phyloP scores from a whole-genome alignment of 177 flowering plant genomes.

The Vitis hybrid region DNA sequence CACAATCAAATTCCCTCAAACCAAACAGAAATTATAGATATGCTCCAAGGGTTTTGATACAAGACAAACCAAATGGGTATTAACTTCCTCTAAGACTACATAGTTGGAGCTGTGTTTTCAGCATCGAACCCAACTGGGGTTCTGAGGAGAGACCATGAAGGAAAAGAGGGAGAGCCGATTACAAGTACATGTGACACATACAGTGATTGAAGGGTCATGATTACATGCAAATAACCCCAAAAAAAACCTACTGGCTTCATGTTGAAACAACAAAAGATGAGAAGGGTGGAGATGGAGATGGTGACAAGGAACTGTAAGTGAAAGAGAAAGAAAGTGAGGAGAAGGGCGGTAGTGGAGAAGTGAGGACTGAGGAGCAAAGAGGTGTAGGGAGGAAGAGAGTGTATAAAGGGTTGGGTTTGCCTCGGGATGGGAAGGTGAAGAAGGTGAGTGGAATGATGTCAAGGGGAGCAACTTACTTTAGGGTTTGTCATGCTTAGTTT shows the following conservation, averaged over 20 bases:
- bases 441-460: conserved; percentile 79
- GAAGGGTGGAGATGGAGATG: not conserved
- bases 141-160: too few relatives aligned
- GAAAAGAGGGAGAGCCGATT: not conserved
- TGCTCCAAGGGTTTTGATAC: too few relatives aligned
- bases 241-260: not conserved
- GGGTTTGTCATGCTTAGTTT: conserved; percentile 70
- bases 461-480: conserved; percentile 51
- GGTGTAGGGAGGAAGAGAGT: conserved; percentile 18
- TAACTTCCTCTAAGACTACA: too few relatives aligned
- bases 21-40: too few relatives aligned
- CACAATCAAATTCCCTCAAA: too few relatives aligned
- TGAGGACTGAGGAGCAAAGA: not conserved
- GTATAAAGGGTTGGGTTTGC: conserved; percentile 36
- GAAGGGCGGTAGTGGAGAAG: conserved; percentile 8
- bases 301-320: not conserved
- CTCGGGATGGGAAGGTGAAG: conserved; percentile 70
- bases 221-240: too few relatives aligned
- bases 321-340: conserved; percentile 1
- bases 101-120: too few relatives aligned
- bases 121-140: too few relatives aligned
- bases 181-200: too few relatives aligned
- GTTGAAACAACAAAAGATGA: not conserved
- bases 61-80: too few relatives aligned
- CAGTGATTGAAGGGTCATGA: too few relatives aligned